Evolutionary conservation across 78 protist species (phyloP).

Genomic region (Dictyostelium citrinum): DNA sequence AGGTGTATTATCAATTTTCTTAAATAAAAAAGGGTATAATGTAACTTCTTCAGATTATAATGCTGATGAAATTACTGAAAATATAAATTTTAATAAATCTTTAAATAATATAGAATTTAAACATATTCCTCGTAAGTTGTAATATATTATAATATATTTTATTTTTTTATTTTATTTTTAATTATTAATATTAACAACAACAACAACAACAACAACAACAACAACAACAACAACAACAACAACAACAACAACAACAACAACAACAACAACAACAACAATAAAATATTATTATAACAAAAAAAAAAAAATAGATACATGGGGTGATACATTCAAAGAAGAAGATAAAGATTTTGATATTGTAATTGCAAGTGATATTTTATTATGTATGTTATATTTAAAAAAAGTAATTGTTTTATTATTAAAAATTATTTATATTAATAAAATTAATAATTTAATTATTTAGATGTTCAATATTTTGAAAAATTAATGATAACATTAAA

Average conservation of each 20-base stretch:
- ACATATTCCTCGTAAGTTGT: conserved; percentile 68
- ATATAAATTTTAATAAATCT: conserved; percentile 2
- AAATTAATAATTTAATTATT: too few species aligned
- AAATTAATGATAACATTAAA: conserved; percentile 32
- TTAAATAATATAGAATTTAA: conserved; percentile 16
- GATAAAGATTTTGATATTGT: conserved; percentile 41
- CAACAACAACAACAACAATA: too few species aligned
- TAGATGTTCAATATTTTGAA: conserved; percentile 53
- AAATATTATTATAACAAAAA: too few species aligned
- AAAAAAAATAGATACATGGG: conserved; percentile 39
- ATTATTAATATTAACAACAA: not conserved
- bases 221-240: too few species aligned
- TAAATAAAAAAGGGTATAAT: conserved; percentile 43
- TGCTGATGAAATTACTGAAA: conserved; percentile 14
- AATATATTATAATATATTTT: too few species aligned
- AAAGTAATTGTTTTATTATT: too few species aligned
- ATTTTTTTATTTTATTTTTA: not conserved
- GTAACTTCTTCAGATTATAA: conserved; percentile 19
- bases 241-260: too few species aligned
- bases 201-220: too few species aligned
- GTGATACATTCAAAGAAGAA: conserved; percentile 10
- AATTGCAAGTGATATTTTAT: conserved; percentile 60
- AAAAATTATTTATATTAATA: too few species aligned
- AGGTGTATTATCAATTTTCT: conserved; percentile 24
- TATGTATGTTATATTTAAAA: too few species aligned